Base-by-base conservation (phyloP, 2,329 filamentous ascomycete genomes). In the Neurospora sp. region DNA sequence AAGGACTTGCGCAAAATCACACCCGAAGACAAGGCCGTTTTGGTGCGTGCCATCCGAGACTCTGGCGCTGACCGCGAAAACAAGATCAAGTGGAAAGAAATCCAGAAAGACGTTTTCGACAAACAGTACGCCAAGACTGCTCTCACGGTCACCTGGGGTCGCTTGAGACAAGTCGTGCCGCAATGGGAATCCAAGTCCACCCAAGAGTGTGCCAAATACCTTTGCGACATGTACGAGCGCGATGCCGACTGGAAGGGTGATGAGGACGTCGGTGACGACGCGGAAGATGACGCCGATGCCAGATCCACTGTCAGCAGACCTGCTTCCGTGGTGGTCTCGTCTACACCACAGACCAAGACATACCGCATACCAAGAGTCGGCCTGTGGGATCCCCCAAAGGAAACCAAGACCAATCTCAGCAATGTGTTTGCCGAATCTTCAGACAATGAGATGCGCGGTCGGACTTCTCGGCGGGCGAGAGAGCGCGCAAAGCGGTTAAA, bases 71-170 rank as follows among this genome's bases (percentile, higher is more conserved):
- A 76, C 8, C 77, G 72, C 0, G 85, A 87, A 68, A 73, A 75
- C 8, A 83, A 83, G 66, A 86, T 88, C 52, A 81, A 81, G 0
- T 88, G 86, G 86, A 73, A 70, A 17, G 37, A 70, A 2, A 72
- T 76, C 19, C 62, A 69, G 15, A 37, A 66, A 4, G 62, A 43
- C 6, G 17, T 69, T 8, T 74, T 76, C 46, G 52, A 69, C 4
- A 70, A 70, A 8, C 65, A 69, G 67, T 75, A 72, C 37, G 70
- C 74, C 69, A 73, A 72, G 12, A 70, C 71, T 66, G 70, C 74
- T 2, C 70, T 75, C 10, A 38, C 70, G 2, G 71, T 76, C 10
- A 65, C 69, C 15, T 77, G 75, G 75, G 74, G 69, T 10, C 71
- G 74, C n/a, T 46, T 77, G 38, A 70, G 72, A 28, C 66, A 71